Conservation (phyloP, 208 protist species). For the Acanthamoeba triangularis region DNA sequence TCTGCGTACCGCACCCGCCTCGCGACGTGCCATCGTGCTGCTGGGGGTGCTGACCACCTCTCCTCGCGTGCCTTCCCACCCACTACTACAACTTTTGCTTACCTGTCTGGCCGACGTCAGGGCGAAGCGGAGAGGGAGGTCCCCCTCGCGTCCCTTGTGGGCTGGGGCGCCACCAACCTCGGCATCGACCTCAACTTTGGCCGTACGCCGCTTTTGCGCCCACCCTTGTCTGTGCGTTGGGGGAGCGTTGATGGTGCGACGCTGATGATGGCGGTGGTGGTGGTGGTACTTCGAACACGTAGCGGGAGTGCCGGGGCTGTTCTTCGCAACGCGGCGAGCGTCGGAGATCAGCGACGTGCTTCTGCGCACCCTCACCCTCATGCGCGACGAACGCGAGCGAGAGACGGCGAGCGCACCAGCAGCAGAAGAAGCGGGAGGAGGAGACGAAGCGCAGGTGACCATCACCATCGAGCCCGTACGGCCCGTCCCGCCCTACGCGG, state of each 20-base stretch:
- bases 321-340: not conserved
- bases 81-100: not conserved
- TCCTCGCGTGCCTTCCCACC: not conserved
- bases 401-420: not conserved
- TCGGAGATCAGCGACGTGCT: conserved; percentile 25
- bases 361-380: not conserved
- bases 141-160: not conserved
- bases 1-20: not conserved
- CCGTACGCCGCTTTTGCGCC: not conserved
- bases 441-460: not conserved
- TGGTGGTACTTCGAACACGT: not conserved
- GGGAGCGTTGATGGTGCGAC: not conserved
- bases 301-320: not conserved
- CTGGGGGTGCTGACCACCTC: not conserved
- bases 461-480: not conserved
- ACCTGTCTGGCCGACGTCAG: no score
- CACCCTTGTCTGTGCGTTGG: not conserved
- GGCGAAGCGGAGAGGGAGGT: not conserved
- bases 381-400: not conserved
- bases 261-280: not conserved
- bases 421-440: not conserved
- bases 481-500: conserved; percentile 6
- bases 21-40: not conserved
- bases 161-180: conserved; percentile 42
- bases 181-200: conserved; percentile 22